A percentile compares a stretch with the other conserved stretches of the same genome.
Evolutionary conservation across 148 eudicot genomes (phyloP).

Genomic region (Nyssa sinensis): DNA sequence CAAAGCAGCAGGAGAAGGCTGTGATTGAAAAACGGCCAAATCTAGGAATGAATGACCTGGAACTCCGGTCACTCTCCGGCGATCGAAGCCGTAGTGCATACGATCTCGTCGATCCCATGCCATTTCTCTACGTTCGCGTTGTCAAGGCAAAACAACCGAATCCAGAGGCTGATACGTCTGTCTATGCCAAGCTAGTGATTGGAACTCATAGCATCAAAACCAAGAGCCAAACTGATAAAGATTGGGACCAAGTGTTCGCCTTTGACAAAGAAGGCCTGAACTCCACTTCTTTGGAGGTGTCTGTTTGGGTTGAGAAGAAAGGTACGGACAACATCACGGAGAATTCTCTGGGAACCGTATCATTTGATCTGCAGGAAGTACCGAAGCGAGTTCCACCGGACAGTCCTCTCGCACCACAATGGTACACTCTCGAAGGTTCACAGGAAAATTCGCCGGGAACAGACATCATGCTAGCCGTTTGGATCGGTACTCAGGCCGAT

Average conservation of each 20-base stretch:
- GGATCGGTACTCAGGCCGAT: slow-evolving; percentile 91
- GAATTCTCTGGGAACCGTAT: slow-evolving; percentile 57
- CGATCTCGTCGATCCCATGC: slow-evolving; percentile 82
- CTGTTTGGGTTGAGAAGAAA: slow-evolving; percentile 51
- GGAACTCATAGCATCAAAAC: slow-evolving; percentile 79
- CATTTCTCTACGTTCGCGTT: slow-evolving; percentile 76
- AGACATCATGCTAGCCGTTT: slow-evolving; percentile 88
- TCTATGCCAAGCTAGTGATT: slow-evolving; percentile 62
- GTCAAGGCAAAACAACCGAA: slow-evolving; percentile 57
- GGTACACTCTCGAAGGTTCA: slow-evolving; percentile 70
- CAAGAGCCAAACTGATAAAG: slow-evolving; percentile 40
- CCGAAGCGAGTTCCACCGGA: slow-evolving; percentile 94
- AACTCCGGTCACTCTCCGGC: slow-evolving; percentile 35
- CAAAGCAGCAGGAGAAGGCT: slow-evolving; percentile 19
- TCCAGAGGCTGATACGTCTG: slow-evolving; percentile 35
- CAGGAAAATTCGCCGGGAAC: slow-evolving; percentile 31
- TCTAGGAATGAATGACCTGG: slow-evolving; percentile 26
- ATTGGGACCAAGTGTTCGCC: slow-evolving; percentile 89
- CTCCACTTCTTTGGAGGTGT: slow-evolving; percentile 64
- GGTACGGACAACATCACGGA: slow-evolving; percentile 15
- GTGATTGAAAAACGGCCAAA: slow-evolving; percentile 5
- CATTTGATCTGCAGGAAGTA: slow-evolving; percentile 75
- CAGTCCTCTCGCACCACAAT: slow-evolving; percentile 89
- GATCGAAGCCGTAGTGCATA: slow-evolving; percentile 40
- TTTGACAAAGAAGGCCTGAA: slow-evolving; percentile 81